Evolutionary conservation across 164 flowering plant species (phyloP), one percentile per base, ranked within the genome.

Genomic region (Aristolochia californica): DNA sequence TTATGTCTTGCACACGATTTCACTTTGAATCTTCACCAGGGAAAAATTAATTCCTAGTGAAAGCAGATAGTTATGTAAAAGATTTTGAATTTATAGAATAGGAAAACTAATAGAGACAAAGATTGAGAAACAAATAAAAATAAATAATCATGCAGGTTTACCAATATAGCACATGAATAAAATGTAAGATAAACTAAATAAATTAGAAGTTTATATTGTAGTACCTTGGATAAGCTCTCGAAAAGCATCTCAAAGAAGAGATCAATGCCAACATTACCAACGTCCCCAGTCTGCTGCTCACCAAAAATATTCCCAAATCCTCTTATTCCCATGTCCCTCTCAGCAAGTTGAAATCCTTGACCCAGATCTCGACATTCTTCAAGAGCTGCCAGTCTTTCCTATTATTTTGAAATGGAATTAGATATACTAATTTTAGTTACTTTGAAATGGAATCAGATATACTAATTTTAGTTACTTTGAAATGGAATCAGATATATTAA

Each of bases 201-300:
- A 47, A 47, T 17, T 8, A 47, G 3, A 47, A 47, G 2, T 8
- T 47, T 47, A 17, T 47, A 16, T 47, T 0, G 50, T 9, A 62
- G 53, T 72, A 88, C 98, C 88, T 88, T 91, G 56, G 98, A 91
- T 71, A 91, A 77, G 81, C 93, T 91, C 65, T 91, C 98, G 58
- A 91, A 91, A 50, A 91, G 88, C 98, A 91, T 91, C 69, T 91
- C 98, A 71, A 91, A 91, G 82, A 91, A 91, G 53, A 91, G 89
- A 78, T 91, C 98, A 70, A 87, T 81, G 63, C 98, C 98, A 44
- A 89, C 97, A 78, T 93, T 87, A 58, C 95, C 98, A 53, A 93
- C 82, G 75, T 93, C 98, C 43, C 98, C 98, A 40, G 98, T 88
- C 67, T 93, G 98, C 70, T 93, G 94, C 73, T 88, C 98, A 54